Conservation (phyloP, 805 yeast species). For the Pichia exigua region DNA sequence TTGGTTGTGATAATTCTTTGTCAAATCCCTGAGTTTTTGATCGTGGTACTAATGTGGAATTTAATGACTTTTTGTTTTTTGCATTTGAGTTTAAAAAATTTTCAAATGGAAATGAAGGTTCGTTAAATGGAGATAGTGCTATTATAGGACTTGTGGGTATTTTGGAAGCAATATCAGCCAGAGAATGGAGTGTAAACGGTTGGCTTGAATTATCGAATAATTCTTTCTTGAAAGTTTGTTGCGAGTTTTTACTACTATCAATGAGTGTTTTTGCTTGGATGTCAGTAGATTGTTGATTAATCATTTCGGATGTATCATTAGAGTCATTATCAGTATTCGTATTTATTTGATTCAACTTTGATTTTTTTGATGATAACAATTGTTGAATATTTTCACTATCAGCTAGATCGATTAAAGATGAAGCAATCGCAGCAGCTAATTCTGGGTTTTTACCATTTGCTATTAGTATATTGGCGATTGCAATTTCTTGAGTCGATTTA, state of each 20-base stretch:
- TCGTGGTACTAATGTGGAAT: not conserved
- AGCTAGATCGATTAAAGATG: conserved; percentile 20
- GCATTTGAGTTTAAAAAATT: not conserved
- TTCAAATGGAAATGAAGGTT: conserved; percentile 16
- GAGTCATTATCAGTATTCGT: not conserved
- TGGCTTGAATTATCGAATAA: not conserved
- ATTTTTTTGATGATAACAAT: not conserved
- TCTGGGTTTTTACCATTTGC: conserved; percentile 45
- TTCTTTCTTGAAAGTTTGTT: not conserved
- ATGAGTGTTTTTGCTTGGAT: not conserved
- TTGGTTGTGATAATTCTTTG: conserved; percentile 2
- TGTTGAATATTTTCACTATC: conserved; percentile 13
- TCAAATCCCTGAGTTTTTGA: not conserved
- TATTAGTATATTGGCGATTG: conserved; percentile 41
- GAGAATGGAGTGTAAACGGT: conserved; percentile 10
- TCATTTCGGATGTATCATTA: conserved; percentile 4
- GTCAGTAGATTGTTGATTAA: not conserved
- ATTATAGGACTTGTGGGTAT: conserved; percentile 12
- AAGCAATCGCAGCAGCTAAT: conserved; percentile 24
- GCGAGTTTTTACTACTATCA: not conserved
- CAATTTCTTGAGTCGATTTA: conserved; percentile 42
- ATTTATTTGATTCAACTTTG: not conserved
- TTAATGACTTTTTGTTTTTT: not conserved
- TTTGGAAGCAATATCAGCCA: conserved; percentile 18
- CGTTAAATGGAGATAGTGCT: conserved; percentile 7